Evolutionary conservation across 2,329 filamentous ascomycete species (phyloP).

Genomic region (Rutstroemia sp.): DNA sequence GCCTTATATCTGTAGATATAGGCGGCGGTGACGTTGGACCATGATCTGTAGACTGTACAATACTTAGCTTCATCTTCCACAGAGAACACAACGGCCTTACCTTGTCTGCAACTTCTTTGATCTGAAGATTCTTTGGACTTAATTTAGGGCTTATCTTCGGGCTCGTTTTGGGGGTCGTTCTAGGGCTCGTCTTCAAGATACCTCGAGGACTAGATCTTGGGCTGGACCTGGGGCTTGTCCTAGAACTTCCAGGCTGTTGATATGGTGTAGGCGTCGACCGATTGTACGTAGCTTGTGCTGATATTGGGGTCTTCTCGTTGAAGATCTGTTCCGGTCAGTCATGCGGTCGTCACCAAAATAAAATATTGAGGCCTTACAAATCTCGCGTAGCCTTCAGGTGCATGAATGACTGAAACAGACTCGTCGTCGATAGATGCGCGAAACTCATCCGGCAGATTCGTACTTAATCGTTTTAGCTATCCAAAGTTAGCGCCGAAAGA

Average conservation of each 20-base stretch:
- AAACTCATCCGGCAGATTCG: conserved; percentile 49
- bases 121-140: background rate
- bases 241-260: conserved; percentile 19
- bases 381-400: conserved; percentile 70
- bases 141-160: background rate
- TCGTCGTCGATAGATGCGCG: conserved; percentile 62
- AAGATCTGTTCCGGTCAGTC: conserved; percentile 1
- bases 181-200: background rate
- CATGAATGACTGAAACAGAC: conserved; percentile 85
- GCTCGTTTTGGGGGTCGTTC: background rate
- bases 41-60: conserved; percentile 20
- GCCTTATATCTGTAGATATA: conserved; percentile 68
- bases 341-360: background rate
- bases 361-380: conserved; percentile 51
- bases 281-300: conserved; percentile 13
- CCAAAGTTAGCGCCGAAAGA: conserved; percentile 14
- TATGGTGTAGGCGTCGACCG: conserved; percentile 29
- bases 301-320: background rate
- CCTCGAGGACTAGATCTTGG: conserved; percentile 1
- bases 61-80: background rate
- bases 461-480: conserved; percentile 32
- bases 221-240: background rate
- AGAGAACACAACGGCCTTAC: conserved; percentile 10
- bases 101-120: conserved; percentile 16
- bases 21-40: conserved; percentile 50